phyloP scores from a whole-genome alignment of 192 early-diverging fungal species.

The Oehlia diaphana region DNA sequence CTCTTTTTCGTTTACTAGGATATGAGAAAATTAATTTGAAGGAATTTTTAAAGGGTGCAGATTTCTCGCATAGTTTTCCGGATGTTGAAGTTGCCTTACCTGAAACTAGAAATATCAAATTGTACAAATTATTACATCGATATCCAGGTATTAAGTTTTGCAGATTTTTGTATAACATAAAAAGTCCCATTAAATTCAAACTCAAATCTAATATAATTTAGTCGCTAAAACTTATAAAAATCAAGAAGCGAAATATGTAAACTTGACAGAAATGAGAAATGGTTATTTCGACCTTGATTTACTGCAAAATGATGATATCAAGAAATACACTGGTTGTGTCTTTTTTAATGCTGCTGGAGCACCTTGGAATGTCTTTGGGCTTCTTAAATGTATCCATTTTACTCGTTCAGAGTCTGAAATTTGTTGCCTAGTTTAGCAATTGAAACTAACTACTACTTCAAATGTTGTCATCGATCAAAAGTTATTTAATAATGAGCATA shows the following conservation, averaged over 20 bases:
- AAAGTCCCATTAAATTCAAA: not conserved
- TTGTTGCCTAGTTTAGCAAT: too few relatives aligned
- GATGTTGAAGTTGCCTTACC: slow-evolving; percentile 2
- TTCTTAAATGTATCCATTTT: not conserved
- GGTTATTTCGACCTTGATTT: not conserved
- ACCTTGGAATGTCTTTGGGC: not conserved
- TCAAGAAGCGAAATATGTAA: not conserved
- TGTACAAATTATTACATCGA: not conserved
- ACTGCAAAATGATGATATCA: not conserved
- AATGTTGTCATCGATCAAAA: too few relatives aligned
- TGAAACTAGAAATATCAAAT: not conserved
- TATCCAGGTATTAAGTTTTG: not conserved
- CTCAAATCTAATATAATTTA: not conserved
- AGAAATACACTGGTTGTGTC: not conserved
- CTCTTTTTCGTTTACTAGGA: not conserved
- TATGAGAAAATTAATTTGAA: not conserved
- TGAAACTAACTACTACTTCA: too few relatives aligned
- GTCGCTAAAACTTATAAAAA: not conserved
- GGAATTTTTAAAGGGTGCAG: not conserved
- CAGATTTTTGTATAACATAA: not conserved
- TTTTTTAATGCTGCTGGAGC: not conserved
- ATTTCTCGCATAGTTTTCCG: not conserved
- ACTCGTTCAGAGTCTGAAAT: not conserved
- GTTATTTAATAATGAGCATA: too few relatives aligned
- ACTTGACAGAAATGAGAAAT: too few relatives aligned